These are phyloP conservation scores for Aschersonia sp. DNA, from an alignment of 2,329 filamentous ascomycete genomes.

Conservation along the genomic window DNA sequence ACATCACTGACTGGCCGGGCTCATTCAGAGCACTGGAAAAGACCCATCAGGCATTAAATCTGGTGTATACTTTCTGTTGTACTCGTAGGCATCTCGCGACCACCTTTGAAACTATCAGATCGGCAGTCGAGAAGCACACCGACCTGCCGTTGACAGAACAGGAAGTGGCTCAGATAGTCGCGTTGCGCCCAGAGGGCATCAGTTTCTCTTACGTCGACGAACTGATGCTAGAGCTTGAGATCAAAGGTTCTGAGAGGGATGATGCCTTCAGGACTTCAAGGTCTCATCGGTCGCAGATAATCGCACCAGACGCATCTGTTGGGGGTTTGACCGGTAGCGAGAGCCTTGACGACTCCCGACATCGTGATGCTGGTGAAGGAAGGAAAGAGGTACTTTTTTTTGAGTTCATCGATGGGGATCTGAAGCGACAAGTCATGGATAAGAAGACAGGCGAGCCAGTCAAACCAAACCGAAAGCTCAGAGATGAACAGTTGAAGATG, in stretches of 20 bases:
- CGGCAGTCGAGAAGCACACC: conserved; percentile 72
- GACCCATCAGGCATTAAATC: conserved; percentile 72
- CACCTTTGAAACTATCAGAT: conserved; percentile 77
- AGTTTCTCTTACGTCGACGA: conserved; percentile 82
- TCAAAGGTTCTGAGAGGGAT: conserved; percentile 53
- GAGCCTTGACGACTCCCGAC: conserved; percentile 16
- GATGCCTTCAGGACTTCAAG: conserved; percentile 39
- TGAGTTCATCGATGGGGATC: conserved; percentile 82
- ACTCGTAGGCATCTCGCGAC: conserved; percentile 86
- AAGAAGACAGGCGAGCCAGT: conserved; percentile 60
- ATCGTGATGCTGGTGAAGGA: conserved; percentile 8
- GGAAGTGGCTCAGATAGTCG: conserved; percentile 72
- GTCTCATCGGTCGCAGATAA: conserved; percentile 34
- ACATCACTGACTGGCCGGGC: conserved; percentile 51
- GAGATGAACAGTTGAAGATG: conserved; percentile 75
- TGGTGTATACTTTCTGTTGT: conserved; percentile 91
- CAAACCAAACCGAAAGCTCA: conserved; percentile 51
- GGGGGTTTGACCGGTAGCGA: conserved; percentile 39
- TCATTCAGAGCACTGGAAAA: conserved; percentile 59
- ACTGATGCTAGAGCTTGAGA: conserved; percentile 64
- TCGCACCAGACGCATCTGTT: conserved; percentile 39
- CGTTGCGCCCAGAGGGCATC: conserved; percentile 62
- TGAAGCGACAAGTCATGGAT: conserved; percentile 65
- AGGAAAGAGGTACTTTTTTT: conserved; percentile 67
- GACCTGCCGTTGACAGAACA: conserved; percentile 54